Evolutionary conservation across 495 filamentous ascomycete species (phyloP).

Genomic region (Neurospora tetrasperma): DNA sequence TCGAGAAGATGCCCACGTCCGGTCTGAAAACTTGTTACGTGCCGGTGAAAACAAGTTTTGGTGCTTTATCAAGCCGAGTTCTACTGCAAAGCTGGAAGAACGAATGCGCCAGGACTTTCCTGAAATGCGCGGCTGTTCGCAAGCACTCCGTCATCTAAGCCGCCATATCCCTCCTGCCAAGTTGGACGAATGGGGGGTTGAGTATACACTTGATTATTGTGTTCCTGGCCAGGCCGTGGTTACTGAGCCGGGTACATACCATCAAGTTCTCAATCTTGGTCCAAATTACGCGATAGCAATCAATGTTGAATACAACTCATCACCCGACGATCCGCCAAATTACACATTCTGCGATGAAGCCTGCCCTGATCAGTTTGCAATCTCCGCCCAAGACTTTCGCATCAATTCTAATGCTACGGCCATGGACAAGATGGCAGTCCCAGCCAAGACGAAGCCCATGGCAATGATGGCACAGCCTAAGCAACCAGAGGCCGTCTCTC

Average conservation of each 20-base stretch:
- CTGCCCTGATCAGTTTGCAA: conserved; percentile 23
- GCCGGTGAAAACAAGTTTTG: conserved; percentile 26
- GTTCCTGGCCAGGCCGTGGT: conserved; percentile 23
- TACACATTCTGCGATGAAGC: conserved; percentile 20
- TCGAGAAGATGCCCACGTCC: conserved; percentile 25
- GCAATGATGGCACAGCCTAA: neutral
- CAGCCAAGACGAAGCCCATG: neutral
- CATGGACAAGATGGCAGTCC: neutral
- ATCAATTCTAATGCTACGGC: neutral
- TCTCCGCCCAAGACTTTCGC: conserved; percentile 19
- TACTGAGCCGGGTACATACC: conserved; percentile 25
- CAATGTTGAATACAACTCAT: conserved; percentile 25
- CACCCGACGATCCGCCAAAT: conserved; percentile 16
- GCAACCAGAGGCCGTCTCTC: neutral
- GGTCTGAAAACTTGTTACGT: conserved; percentile 24
- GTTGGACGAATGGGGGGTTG: conserved; percentile 24
- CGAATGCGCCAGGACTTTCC: conserved; percentile 15
- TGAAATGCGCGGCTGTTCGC: conserved; percentile 22
- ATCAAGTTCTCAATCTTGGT: conserved; percentile 26
- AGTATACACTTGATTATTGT: conserved; percentile 27
- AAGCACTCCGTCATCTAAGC: conserved; percentile 25
- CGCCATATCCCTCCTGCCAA: conserved; percentile 20
- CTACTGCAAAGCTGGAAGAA: conserved; percentile 15
- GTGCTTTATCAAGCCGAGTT: conserved; percentile 25
- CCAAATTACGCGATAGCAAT: conserved; percentile 26